phyloP scores from a whole-genome alignment of 148 eudicot genomes.

The Rheum nobile region DNA sequence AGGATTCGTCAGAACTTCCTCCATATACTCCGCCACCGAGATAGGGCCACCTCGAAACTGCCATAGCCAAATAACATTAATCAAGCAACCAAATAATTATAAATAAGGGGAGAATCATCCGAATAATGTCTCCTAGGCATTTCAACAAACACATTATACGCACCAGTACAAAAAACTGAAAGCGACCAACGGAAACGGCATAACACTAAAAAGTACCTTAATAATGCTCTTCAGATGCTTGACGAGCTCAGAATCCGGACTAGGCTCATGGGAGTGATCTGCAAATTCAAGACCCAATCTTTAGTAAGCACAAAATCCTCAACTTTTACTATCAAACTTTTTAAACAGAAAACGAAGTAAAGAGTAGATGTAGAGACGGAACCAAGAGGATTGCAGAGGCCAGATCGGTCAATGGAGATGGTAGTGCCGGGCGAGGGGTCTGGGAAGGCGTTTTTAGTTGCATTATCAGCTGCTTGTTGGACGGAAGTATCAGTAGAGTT shows the following conservation, averaged over 20 bases:
- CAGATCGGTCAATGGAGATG: slow-evolving; percentile 75
- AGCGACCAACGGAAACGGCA: neutral
- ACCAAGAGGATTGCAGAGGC: slow-evolving; percentile 60
- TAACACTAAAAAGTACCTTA: slow-evolving; percentile 34
- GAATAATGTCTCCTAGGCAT: neutral
- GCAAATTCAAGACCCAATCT: slow-evolving; percentile 12
- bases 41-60: slow-evolving; percentile 98
- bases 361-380: neutral
- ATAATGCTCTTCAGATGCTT: slow-evolving; percentile 83
- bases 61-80: slow-evolving; percentile 5
- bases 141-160: slow-evolving; percentile 8
- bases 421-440: slow-evolving; percentile 30
- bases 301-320: neutral
- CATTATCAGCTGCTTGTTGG: slow-evolving; percentile 33
- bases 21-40: slow-evolving; percentile 96
- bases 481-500: slow-evolving; percentile 23
- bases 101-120: neutral
- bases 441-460: slow-evolving; percentile 7
- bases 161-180: neutral
- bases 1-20: slow-evolving; percentile 93
- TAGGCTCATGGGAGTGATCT: slow-evolving; percentile 76
- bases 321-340: neutral
- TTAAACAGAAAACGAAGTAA: neutral
- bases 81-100: neutral
- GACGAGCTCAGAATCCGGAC: slow-evolving; percentile 77